phyloP scores from a whole-genome alignment of 2,329 filamentous ascomycete genomes.

The Arachnomyces sp. region DNA sequence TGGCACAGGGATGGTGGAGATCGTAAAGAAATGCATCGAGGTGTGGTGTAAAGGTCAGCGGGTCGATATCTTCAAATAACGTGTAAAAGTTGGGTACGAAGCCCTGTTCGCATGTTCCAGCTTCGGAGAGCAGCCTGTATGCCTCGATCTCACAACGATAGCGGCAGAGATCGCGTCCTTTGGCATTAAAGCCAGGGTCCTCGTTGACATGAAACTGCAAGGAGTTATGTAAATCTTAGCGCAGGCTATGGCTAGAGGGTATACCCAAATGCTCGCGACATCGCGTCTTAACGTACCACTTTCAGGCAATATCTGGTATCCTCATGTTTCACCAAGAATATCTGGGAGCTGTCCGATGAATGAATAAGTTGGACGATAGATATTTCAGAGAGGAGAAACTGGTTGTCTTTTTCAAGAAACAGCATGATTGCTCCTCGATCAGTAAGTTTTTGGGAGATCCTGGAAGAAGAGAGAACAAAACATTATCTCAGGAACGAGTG shows the following conservation, averaged over 20 bases:
- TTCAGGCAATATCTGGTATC: slow-evolving; percentile 7
- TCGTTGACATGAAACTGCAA: slow-evolving; percentile 7
- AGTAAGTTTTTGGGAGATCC: no score
- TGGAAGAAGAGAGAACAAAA: no score
- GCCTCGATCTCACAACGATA: slow-evolving; percentile 7
- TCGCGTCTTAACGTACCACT: no score
- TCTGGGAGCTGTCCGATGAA: slow-evolving; percentile 8
- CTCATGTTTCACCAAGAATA: slow-evolving; percentile 6
- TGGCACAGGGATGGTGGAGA: slow-evolving; percentile 3
- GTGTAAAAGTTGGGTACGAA: slow-evolving; percentile 6
- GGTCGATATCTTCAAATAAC: slow-evolving; percentile 6
- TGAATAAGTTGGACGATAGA: slow-evolving; percentile 8
- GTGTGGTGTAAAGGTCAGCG: slow-evolving; percentile 2
- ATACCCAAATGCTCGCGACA: no score
- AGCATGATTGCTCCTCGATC: no score
- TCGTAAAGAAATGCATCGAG: slow-evolving; percentile 3
- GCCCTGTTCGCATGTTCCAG: slow-evolving; percentile 4
- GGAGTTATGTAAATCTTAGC: slow-evolving; percentile 5
- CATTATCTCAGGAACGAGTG: no score
- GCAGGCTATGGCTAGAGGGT: neutral
- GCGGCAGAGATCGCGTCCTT: slow-evolving; percentile 7
- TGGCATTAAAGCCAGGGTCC: slow-evolving; percentile 4
- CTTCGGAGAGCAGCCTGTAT: slow-evolving; percentile 4
- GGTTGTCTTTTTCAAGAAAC: slow-evolving; percentile 1
- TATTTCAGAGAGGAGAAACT: slow-evolving; percentile 6